Conservation (phyloP, 202 grass and related monocot genomes). For the Dendrocalamus latiflorus region DNA sequence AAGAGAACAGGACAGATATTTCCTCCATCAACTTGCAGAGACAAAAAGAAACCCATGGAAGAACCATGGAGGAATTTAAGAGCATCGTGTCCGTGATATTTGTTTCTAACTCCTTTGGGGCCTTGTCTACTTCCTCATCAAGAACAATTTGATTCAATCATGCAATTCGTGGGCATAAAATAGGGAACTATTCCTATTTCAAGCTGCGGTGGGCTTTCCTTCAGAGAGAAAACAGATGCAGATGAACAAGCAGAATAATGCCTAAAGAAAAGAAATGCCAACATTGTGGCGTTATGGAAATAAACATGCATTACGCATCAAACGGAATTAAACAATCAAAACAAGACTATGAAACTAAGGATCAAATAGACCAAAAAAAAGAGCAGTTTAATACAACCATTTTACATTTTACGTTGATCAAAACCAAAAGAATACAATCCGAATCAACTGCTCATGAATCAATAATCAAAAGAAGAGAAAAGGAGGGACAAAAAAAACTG, state of each 20-base stretch:
- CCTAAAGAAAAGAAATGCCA: neutral
- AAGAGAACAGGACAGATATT: slow-evolving; percentile 5
- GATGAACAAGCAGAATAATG: neutral
- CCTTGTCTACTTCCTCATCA: too few species aligned
- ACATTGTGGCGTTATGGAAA: neutral
- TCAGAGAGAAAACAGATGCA: neutral
- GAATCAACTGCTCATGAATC: slow-evolving; percentile 20
- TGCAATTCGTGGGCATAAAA: neutral
- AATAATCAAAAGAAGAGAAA: neutral
- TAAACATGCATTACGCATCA: neutral
- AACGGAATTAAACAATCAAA: neutral
- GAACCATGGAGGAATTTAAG: slow-evolving; percentile 13
- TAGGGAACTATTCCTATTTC: neutral
- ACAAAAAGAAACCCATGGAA: slow-evolving; percentile 7
- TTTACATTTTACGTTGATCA: slow-evolving; percentile 11
- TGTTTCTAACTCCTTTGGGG: neutral
- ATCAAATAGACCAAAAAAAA: neutral
- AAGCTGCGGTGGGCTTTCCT: neutral
- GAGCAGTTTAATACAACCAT: neutral
- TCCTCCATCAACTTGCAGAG: slow-evolving; percentile 13
- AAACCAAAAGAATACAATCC: neutral
- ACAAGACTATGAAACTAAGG: neutral
- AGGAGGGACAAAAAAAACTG: neutral
- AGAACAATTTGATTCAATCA: too few species aligned
- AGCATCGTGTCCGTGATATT: slow-evolving; percentile 6